Conservation (phyloP, 208 protist genomes). For the Leishmania mexicana region DNA sequence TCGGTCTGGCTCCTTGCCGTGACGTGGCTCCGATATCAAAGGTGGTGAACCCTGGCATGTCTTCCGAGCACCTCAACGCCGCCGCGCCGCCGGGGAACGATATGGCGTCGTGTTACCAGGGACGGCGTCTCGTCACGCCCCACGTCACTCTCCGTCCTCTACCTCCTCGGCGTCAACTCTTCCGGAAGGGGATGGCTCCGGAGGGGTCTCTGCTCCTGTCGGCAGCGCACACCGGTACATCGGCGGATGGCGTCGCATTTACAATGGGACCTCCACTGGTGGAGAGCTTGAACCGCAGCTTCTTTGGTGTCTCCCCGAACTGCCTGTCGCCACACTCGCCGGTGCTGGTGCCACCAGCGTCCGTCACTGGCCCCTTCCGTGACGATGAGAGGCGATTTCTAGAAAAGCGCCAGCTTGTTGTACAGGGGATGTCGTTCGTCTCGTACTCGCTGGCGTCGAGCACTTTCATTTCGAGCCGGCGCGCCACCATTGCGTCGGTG, state of each 20-base stretch:
- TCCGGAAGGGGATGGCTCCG: not conserved
- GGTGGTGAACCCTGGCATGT: not conserved
- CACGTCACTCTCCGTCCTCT: constrained; percentile 12
- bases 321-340: constrained; percentile 2
- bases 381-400: constrained; percentile 38
- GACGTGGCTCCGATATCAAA: no score
- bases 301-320: constrained; percentile 2
- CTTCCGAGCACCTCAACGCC: not conserved
- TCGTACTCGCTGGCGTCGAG: constrained; percentile 45
- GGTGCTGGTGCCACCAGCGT: constrained; percentile 7
- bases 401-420: constrained; percentile 34
- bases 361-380: constrained; percentile 26
- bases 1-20: not conserved
- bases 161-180: constrained; percentile 13
- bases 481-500: constrained; percentile 31
- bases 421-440: constrained; percentile 30
- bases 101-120: not conserved
- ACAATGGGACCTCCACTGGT: not conserved
- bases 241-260: not conserved
- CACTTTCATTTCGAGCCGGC: constrained; percentile 40
- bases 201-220: constrained; percentile 2
- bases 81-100: constrained; percentile 5
- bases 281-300: not conserved
- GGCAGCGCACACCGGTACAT: not conserved
- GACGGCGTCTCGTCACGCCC: constrained; percentile 9